Base-by-base conservation (phyloP, 345 rosid genomes). In the Fremontodendron californicum region DNA sequence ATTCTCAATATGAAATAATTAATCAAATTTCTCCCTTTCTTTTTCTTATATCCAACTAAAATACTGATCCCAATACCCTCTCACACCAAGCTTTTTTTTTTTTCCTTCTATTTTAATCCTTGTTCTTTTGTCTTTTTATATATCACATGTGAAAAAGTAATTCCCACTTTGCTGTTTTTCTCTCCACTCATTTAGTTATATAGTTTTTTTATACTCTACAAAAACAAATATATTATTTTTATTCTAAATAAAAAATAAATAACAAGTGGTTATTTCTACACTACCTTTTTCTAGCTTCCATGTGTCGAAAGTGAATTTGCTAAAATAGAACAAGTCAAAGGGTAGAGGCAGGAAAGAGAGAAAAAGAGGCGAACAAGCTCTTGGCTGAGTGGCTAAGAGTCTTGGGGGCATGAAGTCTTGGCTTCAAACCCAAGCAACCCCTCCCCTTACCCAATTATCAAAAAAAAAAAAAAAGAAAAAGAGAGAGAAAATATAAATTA, bases 21-120 rank as follows among this genome's bases (percentile, higher is more conserved):
- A 79, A 81, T 74, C 51, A 12, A 19, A 37, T 68, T 54, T 46
- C 42, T 43, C 9, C 63, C 52, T 42, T 65, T 77, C 29, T 55
- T 54, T 57, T 55, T 64, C 70, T 62, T 69, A 75, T 43, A 48
- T 73, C 72, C 57, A 66, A 81, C 29, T 79, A 79, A 80, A 77
- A 58, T 82, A 81, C 89, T 45, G 85, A 90, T 89, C 91, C 91
- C 90, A 81, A 87, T 79, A 61, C 81, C 78, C 81, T 70, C 75
- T 71, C 78, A 73, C 80, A 76, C 69, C 74, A 68, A 74, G 74
- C 79, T 80, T 77, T 82, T 70, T 45, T 80, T 79, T 84, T 75
- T 57, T 61, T 35, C 75, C 57, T 19, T n/a, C 21, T 57, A 60
- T 46, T 72, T 75, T 55, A 73, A 27, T 33, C 40, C 27, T 23